phyloP scores from a whole-genome alignment of 176 grass and related monocot species.

The Lolium perenne region DNA sequence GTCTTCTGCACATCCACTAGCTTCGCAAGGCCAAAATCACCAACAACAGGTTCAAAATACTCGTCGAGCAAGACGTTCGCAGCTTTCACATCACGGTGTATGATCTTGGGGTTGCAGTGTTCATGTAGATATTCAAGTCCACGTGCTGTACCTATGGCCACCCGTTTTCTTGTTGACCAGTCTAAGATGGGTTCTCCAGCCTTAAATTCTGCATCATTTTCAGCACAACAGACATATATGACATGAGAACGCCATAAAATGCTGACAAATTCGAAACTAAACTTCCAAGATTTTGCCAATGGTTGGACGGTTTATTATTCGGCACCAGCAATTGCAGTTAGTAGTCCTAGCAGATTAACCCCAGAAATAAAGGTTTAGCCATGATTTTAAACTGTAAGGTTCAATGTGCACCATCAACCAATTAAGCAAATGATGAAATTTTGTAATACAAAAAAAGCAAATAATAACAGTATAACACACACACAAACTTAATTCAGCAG shows the following conservation, averaged over 20 bases:
- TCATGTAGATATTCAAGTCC: slow-evolving; percentile 96
- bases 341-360: not conserved
- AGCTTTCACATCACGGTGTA: slow-evolving; percentile 96
- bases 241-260: not conserved
- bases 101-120: slow-evolving; percentile 98
- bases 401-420: not conserved
- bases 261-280: not conserved
- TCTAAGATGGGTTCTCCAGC: slow-evolving; percentile 76
- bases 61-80: slow-evolving; percentile 98
- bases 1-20: slow-evolving; percentile 95
- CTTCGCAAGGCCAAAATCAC: slow-evolving; percentile 93
- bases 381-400: not conserved
- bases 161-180: slow-evolving; percentile 85
- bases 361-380: not conserved
- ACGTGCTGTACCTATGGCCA: slow-evolving; percentile 91
- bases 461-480: not conserved
- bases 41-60: slow-evolving; percentile 87
- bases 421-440: not conserved
- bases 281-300: not conserved
- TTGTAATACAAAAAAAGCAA: not conserved
- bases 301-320: not conserved
- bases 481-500: slow-evolving; percentile 18
- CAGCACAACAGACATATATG: slow-evolving; percentile 34
- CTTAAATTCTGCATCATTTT: slow-evolving; percentile 83
- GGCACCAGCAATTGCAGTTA: not conserved